These are phyloP conservation scores for Aspergillus heteromorphus DNA, from an alignment of 495 filamentous ascomycete genomes.

Conservation along the genomic window DNA sequence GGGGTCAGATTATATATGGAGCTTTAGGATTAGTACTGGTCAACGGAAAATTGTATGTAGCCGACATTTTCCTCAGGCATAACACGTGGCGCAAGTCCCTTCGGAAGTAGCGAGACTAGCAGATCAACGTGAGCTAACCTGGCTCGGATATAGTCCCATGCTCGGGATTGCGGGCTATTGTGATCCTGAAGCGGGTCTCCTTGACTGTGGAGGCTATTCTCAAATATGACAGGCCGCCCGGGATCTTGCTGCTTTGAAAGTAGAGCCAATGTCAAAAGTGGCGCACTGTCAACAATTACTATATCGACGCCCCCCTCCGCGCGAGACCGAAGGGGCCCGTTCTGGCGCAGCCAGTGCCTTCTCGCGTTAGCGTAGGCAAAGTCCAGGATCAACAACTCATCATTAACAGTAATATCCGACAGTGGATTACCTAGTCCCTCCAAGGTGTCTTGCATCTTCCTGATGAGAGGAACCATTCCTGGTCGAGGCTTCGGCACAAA, in stretches of 20 bases:
- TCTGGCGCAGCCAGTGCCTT: slow-evolving; percentile 6
- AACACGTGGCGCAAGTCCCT: background rate
- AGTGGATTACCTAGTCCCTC: background rate
- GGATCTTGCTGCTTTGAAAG: slow-evolving; percentile 10
- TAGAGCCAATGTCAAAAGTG: slow-evolving; percentile 1
- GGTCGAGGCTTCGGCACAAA: slow-evolving; percentile 10
- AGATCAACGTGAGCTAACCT: slow-evolving; percentile 7
- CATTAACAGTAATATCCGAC: background rate
- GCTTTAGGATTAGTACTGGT: slow-evolving; percentile 1
- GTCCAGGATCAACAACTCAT: slow-evolving; percentile 6
- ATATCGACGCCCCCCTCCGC: slow-evolving; percentile 4
- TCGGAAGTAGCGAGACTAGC: slow-evolving; percentile 2
- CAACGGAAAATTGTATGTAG: slow-evolving; percentile 2
- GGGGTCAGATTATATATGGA: background rate
- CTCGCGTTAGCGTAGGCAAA: slow-evolving; percentile 9
- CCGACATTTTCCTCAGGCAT: slow-evolving; percentile 3
- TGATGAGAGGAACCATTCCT: slow-evolving; percentile 1
- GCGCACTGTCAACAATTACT: slow-evolving; percentile 2
- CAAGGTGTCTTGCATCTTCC: slow-evolving; percentile 4
- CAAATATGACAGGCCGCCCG: slow-evolving; percentile 9
- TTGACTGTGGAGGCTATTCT: slow-evolving; percentile 4
- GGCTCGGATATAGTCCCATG: slow-evolving; percentile 5
- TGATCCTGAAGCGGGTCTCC: background rate
- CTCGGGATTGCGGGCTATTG: background rate
- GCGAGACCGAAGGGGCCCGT: slow-evolving; percentile 4